Evolutionary conservation across 371 early-diverging fungal species (phyloP).

Genomic region (Zychaea mexicana): DNA sequence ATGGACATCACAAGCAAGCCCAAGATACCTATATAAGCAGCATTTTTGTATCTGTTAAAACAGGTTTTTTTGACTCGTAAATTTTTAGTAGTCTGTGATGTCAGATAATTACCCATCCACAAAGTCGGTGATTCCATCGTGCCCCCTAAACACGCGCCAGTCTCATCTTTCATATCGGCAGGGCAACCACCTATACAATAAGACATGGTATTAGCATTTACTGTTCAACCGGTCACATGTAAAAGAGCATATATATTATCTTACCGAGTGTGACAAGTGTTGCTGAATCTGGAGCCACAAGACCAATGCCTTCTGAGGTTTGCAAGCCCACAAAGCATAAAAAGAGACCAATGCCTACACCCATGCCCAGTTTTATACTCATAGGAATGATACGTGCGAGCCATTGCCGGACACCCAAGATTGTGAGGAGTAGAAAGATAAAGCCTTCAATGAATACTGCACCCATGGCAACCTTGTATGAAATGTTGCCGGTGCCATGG

Average conservation of each 20-base stretch:
- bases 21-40: slow-evolving; percentile 33
- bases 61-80: no score
- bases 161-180: slow-evolving; percentile 43
- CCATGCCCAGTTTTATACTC: slow-evolving; percentile 73
- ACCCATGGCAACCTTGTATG: slow-evolving; percentile 71
- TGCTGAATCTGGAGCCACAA: slow-evolving; percentile 58
- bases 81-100: neutral
- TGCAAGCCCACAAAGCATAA: slow-evolving; percentile 78
- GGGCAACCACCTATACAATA: slow-evolving; percentile 56
- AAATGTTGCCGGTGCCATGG: slow-evolving; percentile 71
- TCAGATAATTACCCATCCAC: slow-evolving; percentile 70
- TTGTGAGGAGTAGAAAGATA: slow-evolving; percentile 70
- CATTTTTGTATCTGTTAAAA: no score
- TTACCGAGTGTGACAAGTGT: slow-evolving; percentile 69
- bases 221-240: no score
- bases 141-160: slow-evolving; percentile 54
- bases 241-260: neutral
- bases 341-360: slow-evolving; percentile 79
- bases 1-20: slow-evolving; percentile 73
- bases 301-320: slow-evolving; percentile 77
- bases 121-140: slow-evolving; percentile 70
- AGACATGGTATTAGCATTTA: neutral
- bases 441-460: slow-evolving; percentile 84
- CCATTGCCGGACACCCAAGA: slow-evolving; percentile 80
- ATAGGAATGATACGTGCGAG: slow-evolving; percentile 73